Base-by-base conservation (phyloP, 495 filamentous ascomycete genomes). In the Astrothelium macrocarpum region DNA sequence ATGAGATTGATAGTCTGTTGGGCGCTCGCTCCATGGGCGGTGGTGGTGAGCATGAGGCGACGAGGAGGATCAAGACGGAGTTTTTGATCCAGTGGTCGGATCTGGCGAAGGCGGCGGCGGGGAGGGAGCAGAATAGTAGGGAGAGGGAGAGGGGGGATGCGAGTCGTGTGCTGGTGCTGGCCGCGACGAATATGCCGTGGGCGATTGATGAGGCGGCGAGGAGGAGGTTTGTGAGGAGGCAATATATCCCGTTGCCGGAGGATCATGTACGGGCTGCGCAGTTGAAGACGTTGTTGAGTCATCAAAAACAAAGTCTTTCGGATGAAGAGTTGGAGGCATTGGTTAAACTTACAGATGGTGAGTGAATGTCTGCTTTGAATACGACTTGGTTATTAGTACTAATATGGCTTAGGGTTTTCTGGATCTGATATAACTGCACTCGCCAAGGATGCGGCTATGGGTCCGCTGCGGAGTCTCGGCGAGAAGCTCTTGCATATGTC, bases 391-490 rank as follows among this genome's bases (percentile, higher is more conserved):
- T 14, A 62, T 53, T 5, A 60, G 5, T 25, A 18, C 36, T 53
- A 4, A 43, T 36, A 36, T 36, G 3, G 9, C 31, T 16, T 69
- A 97, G 94, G 92, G 59, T 99, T 95, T 78, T 95, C 90, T 39
- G 95, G 94, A 64, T 96, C 91, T 2, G 94, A 99, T 72, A 96
- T 99, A 62, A 99, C 94, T 11, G 94, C 94, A 5, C 78, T 99
- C 28, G 95, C 94, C 10, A 99, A 99, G 75, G 94, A 99, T 72
- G 94, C 94, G 11, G 94, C 94, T 28, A 99, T 99, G 94, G 95
- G 94, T 0, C 94, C 95, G 10, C 81, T 99, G 16, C 86, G 95
- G 23, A 91, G 89, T 62, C 79, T 99, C 1, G 94, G 94, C 25
- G 95, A 97, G 71, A 88, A 89, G 20, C 78, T 99, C 43, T 79